Evolutionary conservation across 2,329 filamentous ascomycete species (phyloP).

Genomic region (Aspergillus sergii): DNA sequence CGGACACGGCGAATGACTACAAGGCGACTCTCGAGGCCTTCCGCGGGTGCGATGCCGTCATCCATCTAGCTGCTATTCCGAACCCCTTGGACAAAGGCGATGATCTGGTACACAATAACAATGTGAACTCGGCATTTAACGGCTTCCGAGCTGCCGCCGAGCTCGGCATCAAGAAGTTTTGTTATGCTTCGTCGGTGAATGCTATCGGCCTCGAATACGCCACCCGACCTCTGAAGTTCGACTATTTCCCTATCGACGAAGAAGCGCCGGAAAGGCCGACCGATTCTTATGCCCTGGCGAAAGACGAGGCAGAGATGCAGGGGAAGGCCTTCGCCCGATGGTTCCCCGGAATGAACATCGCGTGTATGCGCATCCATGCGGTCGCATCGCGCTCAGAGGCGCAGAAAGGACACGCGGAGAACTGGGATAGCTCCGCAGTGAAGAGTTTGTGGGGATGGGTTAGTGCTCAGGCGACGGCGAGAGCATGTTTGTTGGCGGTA

Average conservation of each 20-base stretch:
- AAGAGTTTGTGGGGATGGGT: constrained; percentile 44
- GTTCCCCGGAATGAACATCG: constrained; percentile 43
- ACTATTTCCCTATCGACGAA: constrained; percentile 44
- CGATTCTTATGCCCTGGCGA: constrained; percentile 41
- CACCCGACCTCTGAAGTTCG: constrained; percentile 37
- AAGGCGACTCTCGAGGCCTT: constrained; percentile 34
- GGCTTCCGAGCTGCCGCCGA: constrained; percentile 42
- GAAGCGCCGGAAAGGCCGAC: constrained; percentile 35
- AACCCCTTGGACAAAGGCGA: constrained; percentile 38
- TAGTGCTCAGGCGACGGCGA: constrained; percentile 35
- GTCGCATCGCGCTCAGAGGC: constrained; percentile 35
- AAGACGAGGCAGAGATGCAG: constrained; percentile 39
- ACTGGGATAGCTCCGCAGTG: constrained; percentile 38
- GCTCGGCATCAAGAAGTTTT: constrained; percentile 37
- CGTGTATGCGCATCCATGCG: constrained; percentile 42
- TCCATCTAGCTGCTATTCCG: constrained; percentile 43
- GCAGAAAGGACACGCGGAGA: constrained; percentile 33
- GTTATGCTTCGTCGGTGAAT: constrained; percentile 43
- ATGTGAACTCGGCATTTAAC: constrained; percentile 43
- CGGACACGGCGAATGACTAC: constrained; percentile 37
- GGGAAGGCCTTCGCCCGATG: constrained; percentile 37
- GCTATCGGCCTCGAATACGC: constrained; percentile 43
- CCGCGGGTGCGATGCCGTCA: constrained; percentile 40
- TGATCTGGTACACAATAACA: constrained; percentile 39
- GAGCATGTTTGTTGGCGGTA: constrained; percentile 38